phyloP scores from a whole-genome alignment of 2,329 filamentous ascomycete genomes.

The Fusarium brachygibbosum region DNA sequence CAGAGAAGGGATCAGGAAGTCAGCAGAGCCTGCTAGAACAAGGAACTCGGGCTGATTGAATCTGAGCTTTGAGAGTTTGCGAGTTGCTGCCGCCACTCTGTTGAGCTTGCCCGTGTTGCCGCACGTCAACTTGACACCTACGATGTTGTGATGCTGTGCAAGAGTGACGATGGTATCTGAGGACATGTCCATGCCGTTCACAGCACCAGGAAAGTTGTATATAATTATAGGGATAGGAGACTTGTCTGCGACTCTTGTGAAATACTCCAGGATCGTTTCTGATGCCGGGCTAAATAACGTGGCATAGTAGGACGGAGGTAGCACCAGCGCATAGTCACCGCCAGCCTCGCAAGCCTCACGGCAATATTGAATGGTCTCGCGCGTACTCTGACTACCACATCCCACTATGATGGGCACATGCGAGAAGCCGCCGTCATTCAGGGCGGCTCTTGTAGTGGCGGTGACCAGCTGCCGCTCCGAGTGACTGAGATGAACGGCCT shows the following conservation, averaged over 20 bases:
- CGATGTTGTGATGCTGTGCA: constrained; percentile 73
- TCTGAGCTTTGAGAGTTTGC: constrained; percentile 52
- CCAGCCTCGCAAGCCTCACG: constrained; percentile 76
- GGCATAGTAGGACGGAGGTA: constrained; percentile 83
- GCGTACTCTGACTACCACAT: constrained; percentile 78
- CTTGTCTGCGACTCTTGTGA: constrained; percentile 72
- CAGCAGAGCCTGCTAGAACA: constrained; percentile 79
- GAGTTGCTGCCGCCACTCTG: constrained; percentile 70
- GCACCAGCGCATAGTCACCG: constrained; percentile 80
- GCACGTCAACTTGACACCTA: constrained; percentile 77
- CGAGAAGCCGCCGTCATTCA: constrained; percentile 73
- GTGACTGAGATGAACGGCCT: constrained; percentile 82
- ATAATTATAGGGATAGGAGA: constrained; percentile 76
- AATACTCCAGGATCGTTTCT: constrained; percentile 73
- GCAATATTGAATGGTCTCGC: constrained; percentile 79
- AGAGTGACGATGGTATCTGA: constrained; percentile 73
- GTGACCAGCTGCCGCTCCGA: constrained; percentile 78
- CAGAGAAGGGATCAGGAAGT: constrained; percentile 78
- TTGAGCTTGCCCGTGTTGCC: constrained; percentile 79
- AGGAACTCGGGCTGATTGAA: constrained; percentile 64
- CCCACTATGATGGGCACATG: constrained; percentile 81
- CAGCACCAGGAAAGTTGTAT: constrained; percentile 78
- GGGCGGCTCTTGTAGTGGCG: constrained; percentile 75
- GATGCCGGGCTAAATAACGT: constrained; percentile 68
- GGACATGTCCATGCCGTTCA: constrained; percentile 72